A percentile compares a stretch with the other conserved stretches of the same genome.
Evolutionary conservation across 2,329 filamentous ascomycete species (phyloP).

Genomic region (Aspergillus unguis): DNA sequence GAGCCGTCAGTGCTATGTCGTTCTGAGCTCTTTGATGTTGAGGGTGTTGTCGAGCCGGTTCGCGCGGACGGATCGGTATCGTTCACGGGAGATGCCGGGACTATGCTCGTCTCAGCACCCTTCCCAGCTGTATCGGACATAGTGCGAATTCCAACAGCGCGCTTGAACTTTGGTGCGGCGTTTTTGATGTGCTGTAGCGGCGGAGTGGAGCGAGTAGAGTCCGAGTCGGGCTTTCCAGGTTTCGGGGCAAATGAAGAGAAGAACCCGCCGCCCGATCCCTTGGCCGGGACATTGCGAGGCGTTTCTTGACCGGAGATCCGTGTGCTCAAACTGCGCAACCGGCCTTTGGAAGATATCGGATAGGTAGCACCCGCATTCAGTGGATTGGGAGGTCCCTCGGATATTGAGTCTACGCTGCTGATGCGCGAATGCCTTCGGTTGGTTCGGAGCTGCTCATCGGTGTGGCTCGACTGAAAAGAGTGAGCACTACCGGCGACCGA

Average conservation of each 20-base stretch:
- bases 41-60: conserved; percentile 70
- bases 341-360: conserved; percentile 56
- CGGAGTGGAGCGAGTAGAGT: conserved; percentile 50
- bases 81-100: conserved; percentile 46
- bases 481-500: conserved; percentile 45
- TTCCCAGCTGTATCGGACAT: conserved; percentile 72
- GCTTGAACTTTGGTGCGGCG: conserved; percentile 59
- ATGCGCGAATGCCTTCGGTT: conserved; percentile 73
- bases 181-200: conserved; percentile 50
- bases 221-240: conserved; percentile 46
- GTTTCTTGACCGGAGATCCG: conserved; percentile 46
- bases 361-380: conserved; percentile 35
- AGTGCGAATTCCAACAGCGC: conserved; percentile 69
- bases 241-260: conserved; percentile 48
- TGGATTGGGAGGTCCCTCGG: conserved; percentile 45
- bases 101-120: conserved; percentile 43
- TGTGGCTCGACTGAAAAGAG: conserved; percentile 71
- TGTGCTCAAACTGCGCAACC: conserved; percentile 61
- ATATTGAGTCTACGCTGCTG: conserved; percentile 72
- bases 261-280: conserved; percentile 43
- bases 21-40: conserved; percentile 69
- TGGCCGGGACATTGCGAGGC: conserved; percentile 55
- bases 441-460: conserved; percentile 68
- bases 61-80: conserved; percentile 61
- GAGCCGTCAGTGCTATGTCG: conserved; percentile 68